A percentile compares a stretch with the other conserved stretches of the same genome.
phyloP scores from a whole-genome alignment of 768 basidiomycete species.

The Mycena vitilis region DNA sequence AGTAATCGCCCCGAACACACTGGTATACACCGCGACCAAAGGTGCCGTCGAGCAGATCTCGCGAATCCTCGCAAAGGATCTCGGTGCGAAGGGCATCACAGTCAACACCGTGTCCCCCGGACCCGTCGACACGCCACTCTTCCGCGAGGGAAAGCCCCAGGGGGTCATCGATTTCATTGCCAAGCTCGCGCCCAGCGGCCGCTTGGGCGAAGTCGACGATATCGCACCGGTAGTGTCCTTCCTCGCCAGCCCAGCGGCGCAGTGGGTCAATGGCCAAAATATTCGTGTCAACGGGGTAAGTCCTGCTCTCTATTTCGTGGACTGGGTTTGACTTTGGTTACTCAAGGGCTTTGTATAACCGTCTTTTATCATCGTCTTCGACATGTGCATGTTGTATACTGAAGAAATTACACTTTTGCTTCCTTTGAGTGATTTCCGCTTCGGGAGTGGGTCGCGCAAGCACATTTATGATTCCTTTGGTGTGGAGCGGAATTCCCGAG shows the following conservation, averaged over 20 bases:
- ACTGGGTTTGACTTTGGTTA: not conserved
- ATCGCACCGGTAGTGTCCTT: conserved; percentile 66
- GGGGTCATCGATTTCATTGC: conserved; percentile 58
- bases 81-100: conserved; percentile 64
- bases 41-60: conserved; percentile 70
- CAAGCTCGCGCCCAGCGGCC: conserved; percentile 45
- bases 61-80: conserved; percentile 68
- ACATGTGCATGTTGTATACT: not conserved
- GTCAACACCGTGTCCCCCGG: conserved; percentile 70
- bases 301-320: conserved; percentile 8
- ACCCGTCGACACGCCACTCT: conserved; percentile 65
- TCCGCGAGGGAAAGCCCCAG: conserved; percentile 65
- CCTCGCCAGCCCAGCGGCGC: conserved; percentile 61
- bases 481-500: no score
- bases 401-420: no score
- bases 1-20: conserved; percentile 59
- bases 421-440: no score
- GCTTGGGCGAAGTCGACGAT: conserved; percentile 63
- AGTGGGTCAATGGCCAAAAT: conserved; percentile 70
- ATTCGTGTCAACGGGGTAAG: conserved; percentile 69
- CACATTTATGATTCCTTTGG: no score
- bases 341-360: not conserved
- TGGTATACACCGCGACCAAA: conserved; percentile 67
- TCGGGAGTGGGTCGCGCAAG: no score
- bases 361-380: no score